A percentile compares a stretch with the other conserved stretches of the same genome.
Conservation (phyloP, 2,329 filamentous ascomycete genomes). For the Neofusicoccum sp. region DNA sequence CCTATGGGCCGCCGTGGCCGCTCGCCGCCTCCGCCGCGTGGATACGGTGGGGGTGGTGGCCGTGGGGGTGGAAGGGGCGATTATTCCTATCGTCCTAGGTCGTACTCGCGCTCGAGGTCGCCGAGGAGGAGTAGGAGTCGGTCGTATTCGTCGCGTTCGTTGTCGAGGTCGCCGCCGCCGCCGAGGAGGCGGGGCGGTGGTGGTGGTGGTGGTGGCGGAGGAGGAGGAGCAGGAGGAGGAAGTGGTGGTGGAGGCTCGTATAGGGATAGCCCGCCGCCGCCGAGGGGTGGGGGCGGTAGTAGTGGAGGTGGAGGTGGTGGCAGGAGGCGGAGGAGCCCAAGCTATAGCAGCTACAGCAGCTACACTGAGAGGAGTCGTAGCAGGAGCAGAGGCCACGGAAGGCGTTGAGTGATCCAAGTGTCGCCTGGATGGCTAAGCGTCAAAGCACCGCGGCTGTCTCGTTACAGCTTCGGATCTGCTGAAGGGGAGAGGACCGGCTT, state of each 20-base stretch:
- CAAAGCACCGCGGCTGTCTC: too few species aligned
- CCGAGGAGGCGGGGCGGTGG: conserved; percentile 40
- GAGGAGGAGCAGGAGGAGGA: conserved; percentile 38
- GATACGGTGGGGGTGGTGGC: conserved; percentile 5
- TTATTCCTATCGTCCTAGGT: conserved; percentile 38
- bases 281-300: conserved; percentile 37
- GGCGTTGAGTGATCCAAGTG: background rate
- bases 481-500: too few species aligned
- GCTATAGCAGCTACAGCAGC: conserved; percentile 66
- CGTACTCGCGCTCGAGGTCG: conserved; percentile 20
- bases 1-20: conserved; percentile 3
- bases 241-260: conserved; percentile 33
- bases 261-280: conserved; percentile 41
- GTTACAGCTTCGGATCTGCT: too few species aligned
- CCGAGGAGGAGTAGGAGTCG: conserved; percentile 20
- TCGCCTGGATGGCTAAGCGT: too few species aligned
- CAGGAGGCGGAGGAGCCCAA: conserved; percentile 59
- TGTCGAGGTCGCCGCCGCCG: conserved; percentile 21
- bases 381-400: conserved; percentile 42
- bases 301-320: conserved; percentile 36
- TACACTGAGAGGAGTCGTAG: conserved; percentile 50
- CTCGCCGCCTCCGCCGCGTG: conserved; percentile 4
- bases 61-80: conserved; percentile 5
- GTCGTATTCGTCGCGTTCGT: conserved; percentile 5
- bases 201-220: conserved; percentile 36